phyloP scores from a whole-genome alignment of 1,284 basidiomycete species.

The Rhodotorula sp. region DNA sequence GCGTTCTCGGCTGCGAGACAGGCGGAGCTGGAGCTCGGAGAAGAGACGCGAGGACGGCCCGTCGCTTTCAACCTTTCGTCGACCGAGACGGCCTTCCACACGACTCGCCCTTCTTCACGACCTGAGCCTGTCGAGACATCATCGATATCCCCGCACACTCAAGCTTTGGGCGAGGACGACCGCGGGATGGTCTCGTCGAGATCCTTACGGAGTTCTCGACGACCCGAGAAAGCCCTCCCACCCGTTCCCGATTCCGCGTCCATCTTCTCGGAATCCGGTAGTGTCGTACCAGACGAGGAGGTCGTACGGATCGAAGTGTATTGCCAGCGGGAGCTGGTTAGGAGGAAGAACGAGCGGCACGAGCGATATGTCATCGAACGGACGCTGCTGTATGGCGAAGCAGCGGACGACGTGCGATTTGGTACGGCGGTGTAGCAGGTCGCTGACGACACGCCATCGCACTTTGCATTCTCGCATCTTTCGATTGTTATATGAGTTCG shows the following conservation, averaged over 20 bases:
- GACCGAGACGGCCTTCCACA: no score
- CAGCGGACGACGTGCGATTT: not conserved
- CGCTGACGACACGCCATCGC: not conserved
- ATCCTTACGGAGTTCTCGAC: no score
- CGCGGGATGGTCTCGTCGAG: no score
- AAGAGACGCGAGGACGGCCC: not conserved
- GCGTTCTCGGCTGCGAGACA: not conserved
- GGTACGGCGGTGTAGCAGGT: not conserved
- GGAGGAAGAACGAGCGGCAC: conserved; percentile 1
- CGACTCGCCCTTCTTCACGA: no score
- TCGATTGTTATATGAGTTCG: not conserved
- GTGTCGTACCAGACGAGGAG: conserved; percentile 2
- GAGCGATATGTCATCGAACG: conserved; percentile 13
- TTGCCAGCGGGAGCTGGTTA: conserved; percentile 13
- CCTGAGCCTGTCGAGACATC: no score
- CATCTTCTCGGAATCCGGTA: not conserved
- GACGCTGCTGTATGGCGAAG: conserved; percentile 7
- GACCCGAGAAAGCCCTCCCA: not conserved
- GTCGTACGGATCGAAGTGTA: conserved; percentile 3
- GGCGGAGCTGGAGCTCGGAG: not conserved
- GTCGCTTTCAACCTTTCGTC: no score
- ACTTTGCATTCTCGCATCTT: no score
- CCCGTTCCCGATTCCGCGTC: conserved; percentile 3
- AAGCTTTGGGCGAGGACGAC: no score
- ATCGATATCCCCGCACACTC: no score